Evolutionary conservation across 2,329 filamentous ascomycete species (phyloP), one percentile per base, ranked within the genome.

Genomic region (Dendryphion nanum): DNA sequence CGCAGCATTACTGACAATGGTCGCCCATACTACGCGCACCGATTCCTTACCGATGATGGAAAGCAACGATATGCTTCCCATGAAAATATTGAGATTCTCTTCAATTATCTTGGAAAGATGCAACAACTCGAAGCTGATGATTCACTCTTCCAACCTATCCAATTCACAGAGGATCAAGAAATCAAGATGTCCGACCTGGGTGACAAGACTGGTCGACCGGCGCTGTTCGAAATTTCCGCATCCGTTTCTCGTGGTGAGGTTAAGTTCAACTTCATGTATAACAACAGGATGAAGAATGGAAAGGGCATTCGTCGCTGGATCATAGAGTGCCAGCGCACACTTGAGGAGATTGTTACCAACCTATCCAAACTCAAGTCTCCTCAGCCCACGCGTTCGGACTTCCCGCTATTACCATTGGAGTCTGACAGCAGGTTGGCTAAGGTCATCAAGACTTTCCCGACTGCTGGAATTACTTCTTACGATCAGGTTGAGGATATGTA

Each of bases 21-120:
- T 2, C 61, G 72, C 5, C 65, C 70, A 0, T 76, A 78, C 42
- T 81, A 80, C 44, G 66, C 26, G 35, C 49, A 58, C 18, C 56
- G 59, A 7, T 61, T 52, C 45, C 47, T 63, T 2, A 60, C 57
- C 3, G 41, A 53, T 5, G 48, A 61, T 21, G 59, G 57, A 6
- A 50, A 37, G 33, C 32, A 51, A 15, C 41, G 35, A 5, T 69
- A 65, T 44, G 46, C 45, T 1, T 51, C 64, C 1, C 70, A 74
- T 28, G 69, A 68, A 42, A 76, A 77, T 0, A 70, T 81, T 33
- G 79, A 83, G 53, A 66, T 83, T 24, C 68, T 80, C 21, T 81
- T 83, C 55, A 81, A 71, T 39, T 79, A 77, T 46, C 64, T 72
- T 2, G 76, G 77, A 3, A 70, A 70, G 0, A 59, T 72, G 13